phyloP scores from a whole-genome alignment of 805 yeast species.

The Maudiozyma serrabonitensis region DNA sequence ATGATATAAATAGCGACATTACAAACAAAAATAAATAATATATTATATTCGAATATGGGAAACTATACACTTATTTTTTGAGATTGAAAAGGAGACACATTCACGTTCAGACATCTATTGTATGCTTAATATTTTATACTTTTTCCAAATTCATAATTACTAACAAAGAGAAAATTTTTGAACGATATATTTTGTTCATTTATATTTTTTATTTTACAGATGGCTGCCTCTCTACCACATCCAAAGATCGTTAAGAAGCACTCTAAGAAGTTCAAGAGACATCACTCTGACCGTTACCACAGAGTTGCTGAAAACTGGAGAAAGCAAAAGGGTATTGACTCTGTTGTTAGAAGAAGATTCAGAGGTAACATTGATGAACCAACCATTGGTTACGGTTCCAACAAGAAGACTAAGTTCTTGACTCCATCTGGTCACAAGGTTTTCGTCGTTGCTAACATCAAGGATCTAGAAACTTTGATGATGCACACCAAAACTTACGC shows the following conservation, averaged over 20 bases:
- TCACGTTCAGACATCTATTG: no score
- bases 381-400: constrained; percentile 99
- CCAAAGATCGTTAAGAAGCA: constrained; percentile 99
- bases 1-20: no score
- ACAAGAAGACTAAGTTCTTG: constrained; percentile 96
- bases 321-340: constrained; percentile 99
- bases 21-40: no score
- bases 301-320: constrained; percentile 99
- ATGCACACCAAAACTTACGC: constrained; percentile 98
- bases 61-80: no score
- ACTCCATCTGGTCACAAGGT: constrained; percentile 97
- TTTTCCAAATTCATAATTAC: no score
- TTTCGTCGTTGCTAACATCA: constrained; percentile 83
- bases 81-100: no score
- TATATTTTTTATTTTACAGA: constrained; percentile 26
- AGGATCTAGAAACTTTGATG: constrained; percentile 89
- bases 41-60: no score
- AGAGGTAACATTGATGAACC: constrained; percentile 99
- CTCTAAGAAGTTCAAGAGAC: constrained; percentile 98
- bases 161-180: no score
- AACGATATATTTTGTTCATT: no score
- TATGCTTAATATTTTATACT: no score
- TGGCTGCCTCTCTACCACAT: constrained; percentile 97
- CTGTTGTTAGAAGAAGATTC: constrained; percentile 99
- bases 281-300: constrained; percentile 98